Conservation (phyloP, 1,139 yeast species). For the Blastobotrys persicus region DNA sequence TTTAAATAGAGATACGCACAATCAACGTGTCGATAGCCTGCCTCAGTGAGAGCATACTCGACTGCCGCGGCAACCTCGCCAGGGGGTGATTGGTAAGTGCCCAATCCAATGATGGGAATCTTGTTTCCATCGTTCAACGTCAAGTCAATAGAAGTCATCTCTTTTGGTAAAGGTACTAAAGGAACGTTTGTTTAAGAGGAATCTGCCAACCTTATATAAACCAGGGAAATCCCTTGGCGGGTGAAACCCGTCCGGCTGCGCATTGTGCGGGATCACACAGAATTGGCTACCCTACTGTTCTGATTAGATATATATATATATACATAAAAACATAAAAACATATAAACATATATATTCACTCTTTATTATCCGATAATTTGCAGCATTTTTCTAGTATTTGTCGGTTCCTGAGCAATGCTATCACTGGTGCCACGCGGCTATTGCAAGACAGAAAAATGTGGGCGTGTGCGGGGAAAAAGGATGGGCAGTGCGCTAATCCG, state of each 20-base stretch:
- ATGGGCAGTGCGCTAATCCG: no score
- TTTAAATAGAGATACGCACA: slow-evolving; percentile 57
- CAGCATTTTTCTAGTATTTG: no score
- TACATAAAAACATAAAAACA: no score
- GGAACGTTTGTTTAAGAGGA: background rate
- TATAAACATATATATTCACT: no score
- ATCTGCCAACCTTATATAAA: background rate
- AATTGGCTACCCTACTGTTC: no score
- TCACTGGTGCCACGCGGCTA: no score
- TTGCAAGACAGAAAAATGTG: no score
- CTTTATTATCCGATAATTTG: no score
- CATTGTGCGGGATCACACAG: no score
- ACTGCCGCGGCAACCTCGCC: slow-evolving; percentile 45
- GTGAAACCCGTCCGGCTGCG: background rate
- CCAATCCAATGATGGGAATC: slow-evolving; percentile 61
- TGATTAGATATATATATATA: no score
- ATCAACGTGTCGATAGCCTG: slow-evolving; percentile 58
- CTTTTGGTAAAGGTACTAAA: background rate
- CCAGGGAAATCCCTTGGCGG: background rate
- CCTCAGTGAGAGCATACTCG: slow-evolving; percentile 42
- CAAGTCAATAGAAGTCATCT: slow-evolving; percentile 13
- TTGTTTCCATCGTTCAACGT: slow-evolving; percentile 35
- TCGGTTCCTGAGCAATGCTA: no score
- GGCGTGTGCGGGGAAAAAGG: no score
- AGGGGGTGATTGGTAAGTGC: slow-evolving; percentile 51